phyloP scores from a whole-genome alignment of 116 monocot genomes.

The Trichopus zeylanicus region DNA sequence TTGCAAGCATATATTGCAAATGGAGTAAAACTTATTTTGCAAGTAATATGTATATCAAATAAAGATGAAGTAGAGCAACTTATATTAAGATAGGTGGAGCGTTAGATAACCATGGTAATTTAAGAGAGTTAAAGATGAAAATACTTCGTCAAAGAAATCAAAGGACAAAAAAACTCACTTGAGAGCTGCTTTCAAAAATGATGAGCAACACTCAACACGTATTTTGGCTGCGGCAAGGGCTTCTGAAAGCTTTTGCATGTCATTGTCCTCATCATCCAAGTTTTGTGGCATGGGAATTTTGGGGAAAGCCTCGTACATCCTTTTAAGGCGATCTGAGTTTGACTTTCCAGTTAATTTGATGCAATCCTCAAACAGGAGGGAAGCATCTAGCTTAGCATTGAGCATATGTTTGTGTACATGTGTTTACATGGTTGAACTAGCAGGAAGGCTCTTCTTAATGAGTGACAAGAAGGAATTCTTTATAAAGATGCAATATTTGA shows the following conservation, averaged over 20 bases:
- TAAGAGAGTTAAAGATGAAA: neutral
- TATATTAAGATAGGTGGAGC: neutral
- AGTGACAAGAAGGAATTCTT: neutral
- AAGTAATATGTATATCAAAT: neutral
- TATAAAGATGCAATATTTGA: too few species aligned
- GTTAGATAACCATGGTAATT: neutral
- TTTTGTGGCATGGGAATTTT: constrained; percentile 70
- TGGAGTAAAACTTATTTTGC: neutral
- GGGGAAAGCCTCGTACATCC: constrained; percentile 78
- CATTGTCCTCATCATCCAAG: constrained; percentile 47
- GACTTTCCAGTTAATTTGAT: constrained; percentile 17
- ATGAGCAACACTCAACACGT: constrained; percentile 80
- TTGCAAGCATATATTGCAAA: too few species aligned
- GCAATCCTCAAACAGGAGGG: neutral
- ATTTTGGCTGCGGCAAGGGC: constrained; percentile 69
- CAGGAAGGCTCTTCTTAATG: neutral
- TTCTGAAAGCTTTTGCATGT: constrained; percentile 78
- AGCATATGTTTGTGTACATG: too few species aligned
- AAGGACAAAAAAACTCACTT: constrained; percentile 33
- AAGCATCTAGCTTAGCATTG: neutral
- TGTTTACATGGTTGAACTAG: neutral
- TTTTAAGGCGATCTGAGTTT: constrained; percentile 61
- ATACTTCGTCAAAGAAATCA: neutral
- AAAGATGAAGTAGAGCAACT: neutral
- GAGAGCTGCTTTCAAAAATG: constrained; percentile 79